phyloP scores from a whole-genome alignment of 768 basidiomycete genomes.

The Tricholoma flavovirens region DNA sequence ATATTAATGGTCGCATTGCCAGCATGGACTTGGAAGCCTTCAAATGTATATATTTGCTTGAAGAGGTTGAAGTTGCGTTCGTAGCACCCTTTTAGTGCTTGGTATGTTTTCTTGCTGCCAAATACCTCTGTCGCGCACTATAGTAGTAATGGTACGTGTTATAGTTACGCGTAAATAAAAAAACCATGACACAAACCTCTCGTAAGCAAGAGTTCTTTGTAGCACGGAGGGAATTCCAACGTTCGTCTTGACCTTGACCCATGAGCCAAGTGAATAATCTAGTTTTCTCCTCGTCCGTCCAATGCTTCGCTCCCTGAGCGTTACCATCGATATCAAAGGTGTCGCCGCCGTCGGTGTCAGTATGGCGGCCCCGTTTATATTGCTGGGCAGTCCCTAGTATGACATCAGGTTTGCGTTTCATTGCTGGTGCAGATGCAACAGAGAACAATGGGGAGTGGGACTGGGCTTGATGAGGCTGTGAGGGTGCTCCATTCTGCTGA shows the following conservation, averaged over 20 bases:
- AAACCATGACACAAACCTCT: conserved; percentile 40
- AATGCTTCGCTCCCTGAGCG: conserved; percentile 70
- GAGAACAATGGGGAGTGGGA: conserved; percentile 37
- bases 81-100: conserved; percentile 80
- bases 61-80: conserved; percentile 82
- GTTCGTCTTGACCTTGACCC: conserved; percentile 63
- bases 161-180: neutral
- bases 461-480: conserved; percentile 28
- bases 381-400: conserved; percentile 25
- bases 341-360: conserved; percentile 29
- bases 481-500: conserved; percentile 23
- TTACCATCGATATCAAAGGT: conserved; percentile 41
- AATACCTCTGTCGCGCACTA: conserved; percentile 73
- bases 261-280: conserved; percentile 77
- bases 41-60: conserved; percentile 76
- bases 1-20: conserved; percentile 15
- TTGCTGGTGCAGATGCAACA: conserved; percentile 30
- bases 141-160: conserved; percentile 1
- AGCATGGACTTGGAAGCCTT: conserved; percentile 41
- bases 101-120: conserved; percentile 72
- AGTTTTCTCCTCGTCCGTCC: conserved; percentile 81
- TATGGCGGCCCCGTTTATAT: conserved; percentile 43
- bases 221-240: conserved; percentile 72
- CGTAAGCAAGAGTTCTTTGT: conserved; percentile 81
- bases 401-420: conserved; percentile 47